Evolutionary conservation across 805 yeast species (phyloP), one percentile per base, ranked within the genome.

Genomic region (Yarrowia bubula): DNA sequence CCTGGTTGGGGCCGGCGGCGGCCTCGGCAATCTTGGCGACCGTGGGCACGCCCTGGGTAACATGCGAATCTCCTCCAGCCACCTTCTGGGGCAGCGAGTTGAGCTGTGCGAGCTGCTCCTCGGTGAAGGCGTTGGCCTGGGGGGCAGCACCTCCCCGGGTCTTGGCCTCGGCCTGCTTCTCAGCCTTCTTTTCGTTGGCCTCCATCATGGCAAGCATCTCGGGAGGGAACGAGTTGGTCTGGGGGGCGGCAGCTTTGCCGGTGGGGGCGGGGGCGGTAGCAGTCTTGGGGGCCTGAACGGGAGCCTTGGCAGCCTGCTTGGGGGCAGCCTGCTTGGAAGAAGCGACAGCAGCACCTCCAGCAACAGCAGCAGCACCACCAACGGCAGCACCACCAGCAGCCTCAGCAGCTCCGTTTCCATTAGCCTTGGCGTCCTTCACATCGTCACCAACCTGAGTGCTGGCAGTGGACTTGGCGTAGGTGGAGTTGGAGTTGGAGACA

Each of bases 21-120:
- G 61, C 61, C 61, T 55, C 61, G 46, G 61, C 61, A 41, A 55
- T 41, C 61, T 55, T 55, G 47, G 61, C 61, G n/a, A 55, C 61
- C 43, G 61, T 55, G 38, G 61, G 61, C 17, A 55, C 61, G 15
- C 38, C 61, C 61, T 55, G 35, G 47, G 61, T 39, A 28, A 55
- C 47, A 39, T 55, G 47, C 46, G 61, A 39, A 41, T 53, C 58
- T 37, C 58, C 61, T 22, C 38, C 47, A 4, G 61, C 61, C 37
- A 55, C 61, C 47, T 55, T 33, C 61, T 55, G 46, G 38, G 61
- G 61, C 38, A 55, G 47, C 41, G 46, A 39, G 61, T 55, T 55
- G 38, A 55, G 47, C 61, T 55, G 61, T 38, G 61, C 61, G 31
- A 41, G 47, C 47, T 55, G 61, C 61, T 55, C 47, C 4, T 55